phyloP scores from a whole-genome alignment of 2,329 filamentous ascomycete species.

The Penicillium sp. region DNA sequence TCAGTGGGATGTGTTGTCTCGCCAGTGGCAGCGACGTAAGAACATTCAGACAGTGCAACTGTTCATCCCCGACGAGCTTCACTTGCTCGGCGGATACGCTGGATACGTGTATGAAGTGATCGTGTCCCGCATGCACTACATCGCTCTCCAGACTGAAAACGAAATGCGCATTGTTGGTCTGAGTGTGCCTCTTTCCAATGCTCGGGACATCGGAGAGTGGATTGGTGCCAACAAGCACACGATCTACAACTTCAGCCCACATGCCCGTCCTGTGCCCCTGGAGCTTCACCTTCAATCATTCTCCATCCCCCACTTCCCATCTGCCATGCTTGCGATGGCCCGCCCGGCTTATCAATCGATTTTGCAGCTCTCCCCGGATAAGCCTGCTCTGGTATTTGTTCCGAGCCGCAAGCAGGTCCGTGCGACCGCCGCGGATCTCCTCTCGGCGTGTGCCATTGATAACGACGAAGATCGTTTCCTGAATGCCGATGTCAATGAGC shows the following conservation, averaged over 20 bases:
- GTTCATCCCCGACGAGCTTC: constrained; percentile 92
- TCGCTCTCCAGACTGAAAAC: constrained; percentile 81
- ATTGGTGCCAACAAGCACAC: constrained; percentile 97
- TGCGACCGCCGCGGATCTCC: constrained; percentile 77
- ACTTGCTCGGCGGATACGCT: constrained; percentile 80
- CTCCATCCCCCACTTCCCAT: constrained; percentile 93
- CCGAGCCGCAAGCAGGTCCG: constrained; percentile 91
- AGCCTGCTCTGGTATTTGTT: constrained; percentile 88
- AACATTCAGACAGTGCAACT: constrained; percentile 87
- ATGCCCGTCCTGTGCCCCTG: constrained; percentile 81
- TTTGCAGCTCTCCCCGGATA: constrained; percentile 80
- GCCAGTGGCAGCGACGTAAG: constrained; percentile 95
- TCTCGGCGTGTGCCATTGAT: constrained; percentile 82
- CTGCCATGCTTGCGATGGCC: constrained; percentile 97
- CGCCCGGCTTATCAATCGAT: constrained; percentile 90
- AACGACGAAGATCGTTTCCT: constrained; percentile 94
- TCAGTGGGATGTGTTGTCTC: constrained; percentile 94
- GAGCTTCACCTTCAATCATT: constrained; percentile 96
- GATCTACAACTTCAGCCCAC: constrained; percentile 97
- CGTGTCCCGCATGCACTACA: constrained; percentile 97
- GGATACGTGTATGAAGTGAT: constrained; percentile 95
- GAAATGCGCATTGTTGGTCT: constrained; percentile 84
- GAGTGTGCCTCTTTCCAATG: constrained; percentile 88
- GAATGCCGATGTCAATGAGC: constrained; percentile 76
- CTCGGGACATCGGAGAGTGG: constrained; percentile 94